A percentile compares a stretch with the other conserved stretches of the same genome.
Evolutionary conservation across 2,329 filamentous ascomycete genomes (phyloP).

Genomic region (Calonectria pseudoreteaudii): DNA sequence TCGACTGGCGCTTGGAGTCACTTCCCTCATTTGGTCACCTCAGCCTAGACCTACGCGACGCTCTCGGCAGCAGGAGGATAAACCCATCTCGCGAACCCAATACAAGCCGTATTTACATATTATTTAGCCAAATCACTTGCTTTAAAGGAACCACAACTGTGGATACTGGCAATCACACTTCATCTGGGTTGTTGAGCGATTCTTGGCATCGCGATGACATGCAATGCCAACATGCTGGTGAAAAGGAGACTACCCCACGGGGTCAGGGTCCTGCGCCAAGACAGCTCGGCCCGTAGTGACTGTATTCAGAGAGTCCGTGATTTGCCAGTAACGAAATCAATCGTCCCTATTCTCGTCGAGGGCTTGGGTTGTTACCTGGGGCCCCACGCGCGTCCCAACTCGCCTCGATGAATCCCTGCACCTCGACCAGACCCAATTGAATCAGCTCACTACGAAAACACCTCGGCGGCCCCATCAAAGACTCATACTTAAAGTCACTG

Average conservation of each 20-base stretch:
- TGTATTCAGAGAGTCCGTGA: neutral
- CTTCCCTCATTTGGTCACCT: neutral
- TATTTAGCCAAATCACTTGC: neutral
- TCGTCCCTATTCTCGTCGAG: neutral
- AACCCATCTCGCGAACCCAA: no score
- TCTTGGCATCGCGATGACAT: conserved; percentile 2
- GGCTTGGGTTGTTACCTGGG: neutral
- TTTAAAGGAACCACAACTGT: neutral
- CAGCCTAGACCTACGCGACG: neutral
- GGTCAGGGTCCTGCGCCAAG: conserved; percentile 5
- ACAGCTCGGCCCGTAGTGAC: neutral
- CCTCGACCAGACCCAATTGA: neutral
- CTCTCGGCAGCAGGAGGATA: neutral
- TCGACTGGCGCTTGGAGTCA: no score
- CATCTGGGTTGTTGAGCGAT: neutral
- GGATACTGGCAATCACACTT: neutral
- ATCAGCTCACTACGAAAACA: neutral
- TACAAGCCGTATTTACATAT: neutral
- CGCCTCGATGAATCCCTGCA: neutral
- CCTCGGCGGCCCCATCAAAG: neutral
- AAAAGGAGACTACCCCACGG: conserved; percentile 9
- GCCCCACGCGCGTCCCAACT: conserved; percentile 1
- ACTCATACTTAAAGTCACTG: neutral
- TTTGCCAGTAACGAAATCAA: neutral
- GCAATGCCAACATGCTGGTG: neutral